Base-by-base conservation (phyloP, 805 yeast genomes). In the Pichia manshurica region DNA sequence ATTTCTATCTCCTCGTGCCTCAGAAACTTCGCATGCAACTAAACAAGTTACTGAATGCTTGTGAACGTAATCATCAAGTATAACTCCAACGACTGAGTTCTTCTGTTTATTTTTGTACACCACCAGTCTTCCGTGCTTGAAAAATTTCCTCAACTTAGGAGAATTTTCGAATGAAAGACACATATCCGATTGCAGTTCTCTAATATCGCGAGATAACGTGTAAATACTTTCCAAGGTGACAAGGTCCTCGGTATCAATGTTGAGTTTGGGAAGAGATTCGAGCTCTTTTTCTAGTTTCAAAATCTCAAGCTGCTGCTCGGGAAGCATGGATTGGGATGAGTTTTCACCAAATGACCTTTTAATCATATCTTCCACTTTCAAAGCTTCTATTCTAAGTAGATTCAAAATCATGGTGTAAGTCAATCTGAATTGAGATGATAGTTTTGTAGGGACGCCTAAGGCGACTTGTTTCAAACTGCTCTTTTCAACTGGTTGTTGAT, bases 291-390 rank as follows among this genome's bases (percentile, higher is more conserved):
- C 75, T 34, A 82, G 68, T 37, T 68, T 68, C 42, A 78, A 71
- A 23, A 88, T 79, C 52, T 76, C 74, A 58, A 77, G 73, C 63
- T 89, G 84, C 59, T 87, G 93, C 53, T 89, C 95, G 0, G 97
- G 97, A 45, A 88, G 67, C 55, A 90, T 67, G 0, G 88, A 78
- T 61, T 91, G 97, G 0, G 90, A 75, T 0, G 90, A 74, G 59
- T 93, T 90, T 62, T 93, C 99, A 66, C 95, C 80, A 65, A 93
- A 93, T 0, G 97, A 89, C 53, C 91, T 86, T 61, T 90, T 91
- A 58, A 93, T 91, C 96, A 93, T 93, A 63, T 93, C 99, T 62
- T 93, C 99, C n/a, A 93, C 98, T 56, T 84, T 79, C 52, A 93
- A 70, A 0, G 98, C 97, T 64, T 93, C 99, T 49, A 93, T 89